Conservation (phyloP, 331 rosid species). For the Malus hybrid region DNA sequence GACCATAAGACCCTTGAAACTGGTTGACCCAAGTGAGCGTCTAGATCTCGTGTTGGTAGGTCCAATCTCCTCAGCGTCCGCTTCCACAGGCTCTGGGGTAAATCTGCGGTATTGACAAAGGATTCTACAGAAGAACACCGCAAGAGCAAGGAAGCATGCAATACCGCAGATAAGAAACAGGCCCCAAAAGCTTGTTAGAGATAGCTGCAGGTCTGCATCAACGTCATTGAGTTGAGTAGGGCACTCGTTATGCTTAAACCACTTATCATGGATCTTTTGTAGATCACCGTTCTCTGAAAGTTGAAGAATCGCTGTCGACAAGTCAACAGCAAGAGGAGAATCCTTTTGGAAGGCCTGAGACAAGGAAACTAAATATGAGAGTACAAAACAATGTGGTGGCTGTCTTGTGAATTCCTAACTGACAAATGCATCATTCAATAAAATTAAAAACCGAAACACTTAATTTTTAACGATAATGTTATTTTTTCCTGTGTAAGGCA, state of each 20-base stretch:
- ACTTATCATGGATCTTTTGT: constrained; percentile 70
- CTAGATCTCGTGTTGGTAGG: constrained; percentile 14
- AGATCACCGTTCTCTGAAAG: constrained; percentile 80
- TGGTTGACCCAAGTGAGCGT: constrained; percentile 16
- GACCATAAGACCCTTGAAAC: constrained; percentile 36
- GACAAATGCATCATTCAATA: too few species aligned
- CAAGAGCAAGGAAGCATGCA: constrained; percentile 45
- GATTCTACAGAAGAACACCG: constrained; percentile 36
- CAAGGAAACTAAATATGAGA: constrained; percentile 9
- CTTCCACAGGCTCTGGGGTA: constrained; percentile 24
- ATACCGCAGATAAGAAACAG: constrained; percentile 59
- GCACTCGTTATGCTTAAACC: constrained; percentile 43
- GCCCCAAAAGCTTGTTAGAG: constrained; percentile 82
- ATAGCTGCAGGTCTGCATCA: constrained; percentile 30
- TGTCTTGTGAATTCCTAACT: background rate
- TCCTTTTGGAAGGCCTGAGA: constrained; percentile 83
- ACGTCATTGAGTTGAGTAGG: constrained; percentile 13
- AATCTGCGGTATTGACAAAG: constrained; percentile 43
- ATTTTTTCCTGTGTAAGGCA: background rate
- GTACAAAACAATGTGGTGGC: background rate
- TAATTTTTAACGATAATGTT: background rate
- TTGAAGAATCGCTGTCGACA: constrained; percentile 85
- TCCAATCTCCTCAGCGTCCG: constrained; percentile 26
- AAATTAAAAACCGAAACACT: too few species aligned
- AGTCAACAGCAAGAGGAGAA: constrained; percentile 78